Evolutionary conservation across 768 basidiomycete species (phyloP).

Genomic region (Mycena rosella): DNA sequence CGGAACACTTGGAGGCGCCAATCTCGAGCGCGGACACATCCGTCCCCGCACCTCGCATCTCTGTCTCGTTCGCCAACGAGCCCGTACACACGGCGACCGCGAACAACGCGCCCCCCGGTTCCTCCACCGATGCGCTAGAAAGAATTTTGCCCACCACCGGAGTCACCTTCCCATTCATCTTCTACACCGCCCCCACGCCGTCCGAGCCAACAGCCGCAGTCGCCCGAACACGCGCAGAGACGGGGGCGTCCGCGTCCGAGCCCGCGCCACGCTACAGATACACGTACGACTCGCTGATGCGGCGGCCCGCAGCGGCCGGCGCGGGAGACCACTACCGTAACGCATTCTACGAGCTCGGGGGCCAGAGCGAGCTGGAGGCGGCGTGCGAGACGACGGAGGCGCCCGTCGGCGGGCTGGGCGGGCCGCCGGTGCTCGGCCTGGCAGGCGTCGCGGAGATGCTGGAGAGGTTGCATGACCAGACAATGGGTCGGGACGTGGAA

Average conservation of each 20-base stretch:
- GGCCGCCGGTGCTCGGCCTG: neutral
- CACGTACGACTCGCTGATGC: slow-evolving; percentile 8
- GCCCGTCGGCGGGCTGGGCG: neutral
- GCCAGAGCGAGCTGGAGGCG: slow-evolving; percentile 1
- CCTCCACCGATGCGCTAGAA: too few relatives aligned
- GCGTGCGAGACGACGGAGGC: neutral
- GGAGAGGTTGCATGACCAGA: neutral
- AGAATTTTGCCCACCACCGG: too few relatives aligned
- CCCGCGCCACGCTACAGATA: slow-evolving; percentile 5
- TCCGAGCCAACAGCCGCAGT: neutral
- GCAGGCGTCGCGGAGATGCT: neutral
- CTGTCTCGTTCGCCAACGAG: neutral
- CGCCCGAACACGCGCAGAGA: neutral
- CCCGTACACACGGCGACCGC: neutral
- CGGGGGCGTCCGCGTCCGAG: neutral
- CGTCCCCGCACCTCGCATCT: neutral
- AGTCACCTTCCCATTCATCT: too few relatives aligned
- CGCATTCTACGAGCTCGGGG: neutral
- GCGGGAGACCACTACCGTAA: neutral
- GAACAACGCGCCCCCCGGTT: too few relatives aligned
- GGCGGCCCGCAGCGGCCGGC: neutral
- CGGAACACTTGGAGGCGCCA: too few relatives aligned
- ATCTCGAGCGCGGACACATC: neutral
- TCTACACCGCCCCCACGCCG: neutral
- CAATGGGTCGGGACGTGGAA: too few relatives aligned